Percentiles rank a stretch among this genome's conserved stretches.
Conservation (phyloP, 148 eudicot species). For the Fallopia convolvulus region DNA sequence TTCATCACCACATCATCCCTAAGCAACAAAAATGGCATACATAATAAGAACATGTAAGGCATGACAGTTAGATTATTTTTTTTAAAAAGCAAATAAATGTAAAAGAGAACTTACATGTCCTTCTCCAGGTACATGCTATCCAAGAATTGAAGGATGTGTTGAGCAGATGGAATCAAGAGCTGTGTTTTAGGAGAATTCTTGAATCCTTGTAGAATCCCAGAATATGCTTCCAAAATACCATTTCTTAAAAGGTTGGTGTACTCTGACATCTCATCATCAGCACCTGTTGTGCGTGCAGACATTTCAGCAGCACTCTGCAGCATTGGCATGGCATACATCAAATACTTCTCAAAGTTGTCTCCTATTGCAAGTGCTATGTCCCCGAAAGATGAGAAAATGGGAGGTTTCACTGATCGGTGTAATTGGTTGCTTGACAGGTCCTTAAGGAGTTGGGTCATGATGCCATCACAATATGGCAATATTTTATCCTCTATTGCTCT, state of each 20-base stretch:
- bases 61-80: not conserved
- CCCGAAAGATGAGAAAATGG: constrained; percentile 88
- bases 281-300: constrained; percentile 61
- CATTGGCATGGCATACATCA: constrained; percentile 94
- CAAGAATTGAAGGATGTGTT: constrained; percentile 70
- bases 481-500: constrained; percentile 87
- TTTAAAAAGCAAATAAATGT: not conserved
- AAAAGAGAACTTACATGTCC: constrained; percentile 60
- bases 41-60: not conserved
- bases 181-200: constrained; percentile 81
- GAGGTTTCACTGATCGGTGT: constrained; percentile 95
- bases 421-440: constrained; percentile 82
- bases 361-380: constrained; percentile 90
- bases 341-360: constrained; percentile 82
- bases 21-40: constrained; percentile 5
- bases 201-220: constrained; percentile 87
- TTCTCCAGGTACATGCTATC: constrained; percentile 81
- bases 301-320: constrained; percentile 88
- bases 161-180: constrained; percentile 63
- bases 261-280: constrained; percentile 71
- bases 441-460: constrained; percentile 91
- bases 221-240: constrained; percentile 90
- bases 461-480: constrained; percentile 82
- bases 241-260: constrained; percentile 79
- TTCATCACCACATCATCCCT: constrained; percentile 95